These are phyloP conservation scores for Sporisorium scitamineum DNA, from an alignment of 1,284 basidiomycete genomes.

Conservation along the genomic window DNA sequence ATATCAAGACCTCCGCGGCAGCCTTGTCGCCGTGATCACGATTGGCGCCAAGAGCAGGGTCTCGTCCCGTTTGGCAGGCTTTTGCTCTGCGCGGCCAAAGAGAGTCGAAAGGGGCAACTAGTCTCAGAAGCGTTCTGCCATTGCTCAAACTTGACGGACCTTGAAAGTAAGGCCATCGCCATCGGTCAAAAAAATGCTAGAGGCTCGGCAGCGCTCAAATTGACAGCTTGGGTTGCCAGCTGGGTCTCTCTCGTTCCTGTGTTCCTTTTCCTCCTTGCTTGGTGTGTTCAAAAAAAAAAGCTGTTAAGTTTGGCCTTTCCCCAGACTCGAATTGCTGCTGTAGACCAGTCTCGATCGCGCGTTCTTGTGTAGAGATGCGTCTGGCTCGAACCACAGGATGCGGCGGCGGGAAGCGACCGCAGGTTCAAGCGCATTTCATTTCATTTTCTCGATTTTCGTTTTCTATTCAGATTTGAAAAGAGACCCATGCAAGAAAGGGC, in stretches of 20 bases:
- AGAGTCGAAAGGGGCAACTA: too few species aligned
- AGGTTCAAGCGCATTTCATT: neutral
- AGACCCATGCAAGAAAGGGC: neutral
- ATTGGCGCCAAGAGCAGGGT: too few species aligned
- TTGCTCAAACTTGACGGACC: too few species aligned
- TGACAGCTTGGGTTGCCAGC: neutral
- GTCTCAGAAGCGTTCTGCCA: too few species aligned
- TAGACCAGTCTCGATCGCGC: neutral
- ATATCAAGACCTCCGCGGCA: too few species aligned
- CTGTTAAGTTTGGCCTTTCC: too few species aligned
- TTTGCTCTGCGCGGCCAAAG: too few species aligned
- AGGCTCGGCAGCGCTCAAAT: neutral
- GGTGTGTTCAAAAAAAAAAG: neutral
- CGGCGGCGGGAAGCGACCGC: constrained; percentile 6
- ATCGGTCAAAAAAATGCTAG: neutral
- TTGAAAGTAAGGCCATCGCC: too few species aligned
- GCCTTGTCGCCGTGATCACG: too few species aligned
- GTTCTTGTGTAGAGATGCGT: neutral
- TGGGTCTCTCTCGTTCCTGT: neutral
- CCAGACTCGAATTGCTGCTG: neutral
- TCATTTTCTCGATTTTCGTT: neutral
- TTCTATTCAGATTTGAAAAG: too few species aligned
- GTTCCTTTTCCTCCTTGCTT: neutral
- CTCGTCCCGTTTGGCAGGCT: too few species aligned
- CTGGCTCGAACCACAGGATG: neutral